phyloP scores from a whole-genome alignment of 495 filamentous ascomycete genomes.

The Talaromyces thailandensis region DNA sequence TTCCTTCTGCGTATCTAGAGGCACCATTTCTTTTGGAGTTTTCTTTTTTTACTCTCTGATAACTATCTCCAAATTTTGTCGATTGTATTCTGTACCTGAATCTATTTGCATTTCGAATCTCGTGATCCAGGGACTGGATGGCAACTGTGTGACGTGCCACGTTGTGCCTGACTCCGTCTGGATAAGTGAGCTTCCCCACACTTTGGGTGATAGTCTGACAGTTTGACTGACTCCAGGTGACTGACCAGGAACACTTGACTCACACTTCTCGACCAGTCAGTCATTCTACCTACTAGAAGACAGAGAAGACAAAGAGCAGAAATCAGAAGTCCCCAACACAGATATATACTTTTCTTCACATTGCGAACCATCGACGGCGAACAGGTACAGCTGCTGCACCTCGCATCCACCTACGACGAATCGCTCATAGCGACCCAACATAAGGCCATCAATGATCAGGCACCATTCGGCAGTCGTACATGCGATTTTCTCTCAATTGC shows the following conservation, averaged over 20 bases:
- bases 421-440: neutral
- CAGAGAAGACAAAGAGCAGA: neutral
- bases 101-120: neutral
- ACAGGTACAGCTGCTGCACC: neutral
- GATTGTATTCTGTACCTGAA: neutral
- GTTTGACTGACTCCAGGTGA: neutral
- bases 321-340: too few species aligned
- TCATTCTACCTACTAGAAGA: neutral
- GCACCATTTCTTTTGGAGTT: neutral
- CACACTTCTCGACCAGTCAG: neutral
- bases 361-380: neutral
- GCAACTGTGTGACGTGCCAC: neutral
- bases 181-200: constrained; percentile 1
- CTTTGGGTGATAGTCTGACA: neutral
- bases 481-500: neutral
- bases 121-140: neutral
- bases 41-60: neutral
- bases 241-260: neutral
- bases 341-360: neutral
- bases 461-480: neutral
- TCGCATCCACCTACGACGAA: neutral
- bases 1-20: too few species aligned
- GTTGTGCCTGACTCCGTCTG: neutral
- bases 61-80: neutral
- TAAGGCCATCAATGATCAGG: neutral